Conservation (phyloP, 176 grass and related monocot genomes). For the Lolium perenne region DNA sequence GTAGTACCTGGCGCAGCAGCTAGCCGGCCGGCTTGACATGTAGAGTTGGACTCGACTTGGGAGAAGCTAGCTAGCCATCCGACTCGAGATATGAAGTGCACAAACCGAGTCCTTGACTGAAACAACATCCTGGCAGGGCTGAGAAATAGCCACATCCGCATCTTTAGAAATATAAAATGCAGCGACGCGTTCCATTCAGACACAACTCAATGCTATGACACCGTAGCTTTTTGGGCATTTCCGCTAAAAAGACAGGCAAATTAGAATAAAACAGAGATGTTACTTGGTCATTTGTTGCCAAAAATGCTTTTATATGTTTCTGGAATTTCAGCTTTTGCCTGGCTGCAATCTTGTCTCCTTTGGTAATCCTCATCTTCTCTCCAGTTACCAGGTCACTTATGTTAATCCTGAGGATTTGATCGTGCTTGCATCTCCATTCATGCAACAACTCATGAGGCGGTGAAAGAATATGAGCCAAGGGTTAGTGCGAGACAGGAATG, state of each 20-base stretch:
- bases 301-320: background rate
- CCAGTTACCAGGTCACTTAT: background rate
- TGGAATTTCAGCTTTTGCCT: slow-evolving; percentile 21
- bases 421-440: background rate
- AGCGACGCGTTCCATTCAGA: no score
- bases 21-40: no score
- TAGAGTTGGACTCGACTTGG: no score
- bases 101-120: no score
- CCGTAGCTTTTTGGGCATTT: background rate
- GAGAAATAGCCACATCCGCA: no score
- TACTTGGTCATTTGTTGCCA: background rate
- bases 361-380: background rate
- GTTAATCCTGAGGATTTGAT: slow-evolving; percentile 19
- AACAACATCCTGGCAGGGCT: no score
- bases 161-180: no score
- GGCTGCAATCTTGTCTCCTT: slow-evolving; percentile 12
- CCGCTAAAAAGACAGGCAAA: background rate
- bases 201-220: background rate
- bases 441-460: slow-evolving; percentile 18
- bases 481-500: slow-evolving; percentile 31
- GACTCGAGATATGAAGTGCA: no score
- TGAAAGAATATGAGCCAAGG: slow-evolving; percentile 38
- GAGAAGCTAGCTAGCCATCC: no score
- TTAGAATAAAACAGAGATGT: background rate
- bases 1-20: no score